A percentile compares a stretch with the other conserved stretches of the same genome.
Evolutionary conservation across 2,329 filamentous ascomycete species (phyloP).

Genomic region (Hortaea werneckii): DNA sequence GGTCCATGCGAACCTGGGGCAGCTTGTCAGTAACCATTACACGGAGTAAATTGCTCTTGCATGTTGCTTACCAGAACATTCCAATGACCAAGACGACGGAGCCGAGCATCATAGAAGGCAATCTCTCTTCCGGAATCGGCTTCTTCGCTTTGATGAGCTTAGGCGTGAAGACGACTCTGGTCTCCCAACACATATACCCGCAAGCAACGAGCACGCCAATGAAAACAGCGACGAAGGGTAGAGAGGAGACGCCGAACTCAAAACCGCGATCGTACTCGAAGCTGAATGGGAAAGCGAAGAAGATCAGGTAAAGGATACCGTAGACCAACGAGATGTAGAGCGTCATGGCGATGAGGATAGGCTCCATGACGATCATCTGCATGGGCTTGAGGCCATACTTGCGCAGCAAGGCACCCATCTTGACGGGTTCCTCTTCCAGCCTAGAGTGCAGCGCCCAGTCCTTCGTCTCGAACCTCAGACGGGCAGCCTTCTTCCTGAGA

Average conservation of each 20-base stretch:
- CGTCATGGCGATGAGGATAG: slow-evolving; percentile 39
- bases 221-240: slow-evolving; percentile 36
- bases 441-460: slow-evolving; percentile 39
- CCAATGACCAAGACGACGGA: slow-evolving; percentile 37
- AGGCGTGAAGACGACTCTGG: slow-evolving; percentile 9
- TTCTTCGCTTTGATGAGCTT: slow-evolving; percentile 10
- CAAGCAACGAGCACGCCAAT: slow-evolving; percentile 29
- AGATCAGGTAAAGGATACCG: slow-evolving; percentile 33
- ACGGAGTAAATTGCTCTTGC: too few relatives aligned
- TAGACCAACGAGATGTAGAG: slow-evolving; percentile 29
- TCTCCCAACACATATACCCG: slow-evolving; percentile 9
- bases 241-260: slow-evolving; percentile 28
- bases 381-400: slow-evolving; percentile 33
- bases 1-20: slow-evolving; percentile 46
- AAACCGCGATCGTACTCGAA: slow-evolving; percentile 34
- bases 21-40: too few relatives aligned
- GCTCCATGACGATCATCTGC: slow-evolving; percentile 38
- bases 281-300: slow-evolving; percentile 39
- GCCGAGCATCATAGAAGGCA: slow-evolving; percentile 42
- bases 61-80: slow-evolving; percentile 37
- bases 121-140: slow-evolving; percentile 30
- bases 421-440: slow-evolving; percentile 32
- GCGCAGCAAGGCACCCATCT: slow-evolving; percentile 28
- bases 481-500: slow-evolving; percentile 38
- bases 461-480: slow-evolving; percentile 37